phyloP scores from a whole-genome alignment of 495 filamentous ascomycete species.

The Paragyromitra xinjiangensis region DNA sequence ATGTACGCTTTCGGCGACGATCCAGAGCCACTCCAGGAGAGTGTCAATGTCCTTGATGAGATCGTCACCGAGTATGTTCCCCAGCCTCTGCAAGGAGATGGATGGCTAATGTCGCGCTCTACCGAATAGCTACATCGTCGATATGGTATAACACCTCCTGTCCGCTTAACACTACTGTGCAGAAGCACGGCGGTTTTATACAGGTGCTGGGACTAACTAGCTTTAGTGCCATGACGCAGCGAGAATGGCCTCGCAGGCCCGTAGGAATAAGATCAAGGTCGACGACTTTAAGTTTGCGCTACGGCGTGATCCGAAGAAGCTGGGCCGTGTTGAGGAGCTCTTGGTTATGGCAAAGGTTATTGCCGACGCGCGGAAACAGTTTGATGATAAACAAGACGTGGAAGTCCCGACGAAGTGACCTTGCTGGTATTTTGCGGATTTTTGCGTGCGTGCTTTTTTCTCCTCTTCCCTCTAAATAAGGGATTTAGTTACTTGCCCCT shows the following conservation, averaged over 20 bases:
- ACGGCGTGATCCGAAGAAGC: constrained; percentile 80
- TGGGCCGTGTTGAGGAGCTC: constrained; percentile 89
- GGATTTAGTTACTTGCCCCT: neutral
- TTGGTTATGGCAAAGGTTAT: constrained; percentile 62
- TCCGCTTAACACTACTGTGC: neutral
- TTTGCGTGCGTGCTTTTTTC: constrained; percentile 7
- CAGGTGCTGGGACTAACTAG: constrained; percentile 15
- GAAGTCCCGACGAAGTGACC: constrained; percentile 56
- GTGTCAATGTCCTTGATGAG: constrained; percentile 87
- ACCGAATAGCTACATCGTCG: constrained; percentile 60
- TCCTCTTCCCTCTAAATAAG: constrained; percentile 1
- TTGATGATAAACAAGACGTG: constrained; percentile 60
- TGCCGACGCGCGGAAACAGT: constrained; percentile 56
- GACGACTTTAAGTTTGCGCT: constrained; percentile 96
- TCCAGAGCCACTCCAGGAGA: constrained; percentile 75
- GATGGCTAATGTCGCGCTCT: constrained; percentile 8
- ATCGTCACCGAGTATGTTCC: constrained; percentile 86
- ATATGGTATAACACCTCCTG: constrained; percentile 35
- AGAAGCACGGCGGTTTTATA: neutral
- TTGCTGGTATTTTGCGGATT: neutral
- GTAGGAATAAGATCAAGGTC: constrained; percentile 94
- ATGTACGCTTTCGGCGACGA: constrained; percentile 89
- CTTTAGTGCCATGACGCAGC: constrained; percentile 90
- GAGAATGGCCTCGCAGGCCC: constrained; percentile 78
- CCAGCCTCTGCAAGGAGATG: neutral